Conservation (phyloP, 352 stramenopile species). For the Phytophthora capsici region DNA sequence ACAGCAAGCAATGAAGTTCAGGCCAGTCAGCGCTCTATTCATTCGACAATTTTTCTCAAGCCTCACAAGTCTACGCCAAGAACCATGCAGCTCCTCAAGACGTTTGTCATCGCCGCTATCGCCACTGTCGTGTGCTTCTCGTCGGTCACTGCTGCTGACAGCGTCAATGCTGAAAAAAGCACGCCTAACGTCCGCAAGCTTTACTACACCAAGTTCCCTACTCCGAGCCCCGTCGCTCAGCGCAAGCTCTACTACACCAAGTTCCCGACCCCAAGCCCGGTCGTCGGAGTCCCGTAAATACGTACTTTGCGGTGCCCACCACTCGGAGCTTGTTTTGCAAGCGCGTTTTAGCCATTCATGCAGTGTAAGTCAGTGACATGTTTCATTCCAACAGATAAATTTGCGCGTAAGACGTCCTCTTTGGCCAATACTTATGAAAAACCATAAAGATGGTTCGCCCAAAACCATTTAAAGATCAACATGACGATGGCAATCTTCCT, state of each 20-base stretch:
- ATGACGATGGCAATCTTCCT: no score
- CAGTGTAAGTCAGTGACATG: not conserved
- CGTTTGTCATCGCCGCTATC: not conserved
- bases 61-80: not conserved
- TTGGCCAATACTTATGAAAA: no score
- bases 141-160: not conserved
- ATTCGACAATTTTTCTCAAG: no score
- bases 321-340: no score
- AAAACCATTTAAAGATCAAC: no score
- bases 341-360: not conserved
- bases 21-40: no score
- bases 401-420: no score
- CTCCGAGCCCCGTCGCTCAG: not conserved
- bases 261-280: not conserved
- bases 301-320: not conserved
- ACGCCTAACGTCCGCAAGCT: not conserved
- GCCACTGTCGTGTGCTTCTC: not conserved
- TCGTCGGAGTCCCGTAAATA: not conserved
- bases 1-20: no score
- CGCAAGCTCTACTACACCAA: not conserved
- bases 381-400: not conserved
- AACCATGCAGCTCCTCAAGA: not conserved
- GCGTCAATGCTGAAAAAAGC: not conserved
- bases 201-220: not conserved
- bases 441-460: no score